A percentile compares a stretch with the other conserved stretches of the same genome.
Evolutionary conservation across 208 protist species (phyloP).

Genomic region (Balamuthia mandrillaris): DNA sequence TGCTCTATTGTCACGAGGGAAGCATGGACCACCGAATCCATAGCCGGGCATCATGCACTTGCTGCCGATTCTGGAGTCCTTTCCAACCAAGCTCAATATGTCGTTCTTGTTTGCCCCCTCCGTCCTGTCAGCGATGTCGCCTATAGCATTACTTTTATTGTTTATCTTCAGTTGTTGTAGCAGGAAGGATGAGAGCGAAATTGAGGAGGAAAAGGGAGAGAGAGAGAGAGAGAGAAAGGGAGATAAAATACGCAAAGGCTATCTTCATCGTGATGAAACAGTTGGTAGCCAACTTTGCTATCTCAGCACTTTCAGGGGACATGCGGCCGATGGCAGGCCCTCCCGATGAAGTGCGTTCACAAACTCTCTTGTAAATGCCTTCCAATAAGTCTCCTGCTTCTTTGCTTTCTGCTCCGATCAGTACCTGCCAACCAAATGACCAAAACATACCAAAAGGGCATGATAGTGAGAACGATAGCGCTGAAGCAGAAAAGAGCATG

Average conservation of each 20-base stretch:
- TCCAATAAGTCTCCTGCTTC: constrained; percentile 50
- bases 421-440: constrained; percentile 26
- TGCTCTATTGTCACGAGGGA: constrained; percentile 67
- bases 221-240: no score
- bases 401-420: constrained; percentile 64
- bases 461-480: neutral
- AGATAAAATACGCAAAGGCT: constrained; percentile 53
- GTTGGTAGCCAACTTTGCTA: constrained; percentile 64
- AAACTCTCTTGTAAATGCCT: constrained; percentile 45
- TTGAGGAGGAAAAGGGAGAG: no score
- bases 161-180: neutral
- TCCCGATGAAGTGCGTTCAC: no score
- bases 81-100: constrained; percentile 64
- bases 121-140: constrained; percentile 66
- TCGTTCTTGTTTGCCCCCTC: constrained; percentile 65
- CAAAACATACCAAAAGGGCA: neutral
- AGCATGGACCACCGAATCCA: constrained; percentile 69
- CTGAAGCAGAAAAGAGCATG: neutral
- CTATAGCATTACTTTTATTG: constrained; percentile 46
- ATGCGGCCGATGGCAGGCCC: constrained; percentile 37
- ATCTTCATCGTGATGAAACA: constrained; percentile 75
- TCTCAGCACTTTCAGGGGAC: constrained; percentile 53
- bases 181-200: no score
- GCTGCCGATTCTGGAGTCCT: constrained; percentile 65
- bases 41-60: constrained; percentile 70